Conservation (phyloP, 305 asterid genomes). For the Coffea humblotiana region DNA sequence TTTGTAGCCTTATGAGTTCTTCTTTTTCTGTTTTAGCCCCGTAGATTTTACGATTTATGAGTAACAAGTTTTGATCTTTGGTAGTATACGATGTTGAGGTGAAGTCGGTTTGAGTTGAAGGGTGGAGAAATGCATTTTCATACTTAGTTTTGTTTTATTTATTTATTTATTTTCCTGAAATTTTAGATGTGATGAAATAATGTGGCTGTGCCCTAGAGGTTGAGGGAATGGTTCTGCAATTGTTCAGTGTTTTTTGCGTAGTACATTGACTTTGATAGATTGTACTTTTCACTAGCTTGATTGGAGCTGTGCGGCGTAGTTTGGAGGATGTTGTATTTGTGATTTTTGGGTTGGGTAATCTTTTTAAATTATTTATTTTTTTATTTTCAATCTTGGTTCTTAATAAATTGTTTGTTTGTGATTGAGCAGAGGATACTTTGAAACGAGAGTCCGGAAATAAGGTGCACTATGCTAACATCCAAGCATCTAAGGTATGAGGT, state of each 20-base stretch:
- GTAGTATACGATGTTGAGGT: neutral
- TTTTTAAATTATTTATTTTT: neutral
- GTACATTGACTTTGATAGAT: conserved; percentile 8
- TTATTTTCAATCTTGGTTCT: neutral
- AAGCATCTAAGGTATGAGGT: conserved; percentile 46
- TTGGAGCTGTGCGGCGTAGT: neutral
- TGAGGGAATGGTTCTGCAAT: neutral
- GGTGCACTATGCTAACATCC: conserved; percentile 50
- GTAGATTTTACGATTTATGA: neutral
- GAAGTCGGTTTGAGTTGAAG: neutral
- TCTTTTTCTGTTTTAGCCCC: neutral
- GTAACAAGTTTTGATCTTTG: conserved; percentile 4
- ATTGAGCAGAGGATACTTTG: conserved; percentile 49
- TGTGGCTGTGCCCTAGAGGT: neutral
- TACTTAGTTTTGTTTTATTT: neutral
- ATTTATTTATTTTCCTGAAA: neutral
- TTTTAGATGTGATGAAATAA: neutral
- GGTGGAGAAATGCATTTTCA: neutral
- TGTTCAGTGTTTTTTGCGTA: neutral
- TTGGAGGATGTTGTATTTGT: neutral
- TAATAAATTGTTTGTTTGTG: neutral
- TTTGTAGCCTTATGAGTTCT: neutral
- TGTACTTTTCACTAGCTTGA: neutral
- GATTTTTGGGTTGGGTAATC: neutral
- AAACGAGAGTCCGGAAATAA: conserved; percentile 52